These are phyloP conservation scores for Phalaenopsis equestris DNA, from an alignment of 106 monocot species.

Conservation along the genomic window DNA sequence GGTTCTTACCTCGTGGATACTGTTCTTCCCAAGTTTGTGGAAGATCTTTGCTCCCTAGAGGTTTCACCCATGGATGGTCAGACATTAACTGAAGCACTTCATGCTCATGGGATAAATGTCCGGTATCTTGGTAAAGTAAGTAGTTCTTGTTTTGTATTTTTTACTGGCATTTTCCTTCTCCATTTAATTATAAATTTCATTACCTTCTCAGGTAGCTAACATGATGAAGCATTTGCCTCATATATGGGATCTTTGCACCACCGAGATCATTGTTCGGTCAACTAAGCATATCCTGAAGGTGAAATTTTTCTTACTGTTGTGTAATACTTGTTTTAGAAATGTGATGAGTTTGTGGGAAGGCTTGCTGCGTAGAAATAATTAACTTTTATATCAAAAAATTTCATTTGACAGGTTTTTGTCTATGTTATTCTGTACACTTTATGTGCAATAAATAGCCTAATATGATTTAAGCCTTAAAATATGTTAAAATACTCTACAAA, in stretches of 20 bases:
- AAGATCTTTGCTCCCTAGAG: conserved; percentile 86
- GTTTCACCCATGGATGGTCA: conserved; percentile 99
- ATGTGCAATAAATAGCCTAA: not conserved
- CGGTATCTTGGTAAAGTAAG: conserved; percentile 92
- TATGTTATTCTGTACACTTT: not conserved
- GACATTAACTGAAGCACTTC: conserved; percentile 83
- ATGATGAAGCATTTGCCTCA: conserved; percentile 78
- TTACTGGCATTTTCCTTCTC: not conserved
- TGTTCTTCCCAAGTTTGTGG: conserved; percentile 81
- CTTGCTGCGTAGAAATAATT: not conserved
- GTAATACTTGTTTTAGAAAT: not conserved
- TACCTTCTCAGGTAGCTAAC: conserved; percentile 52
- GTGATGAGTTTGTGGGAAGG: not conserved
- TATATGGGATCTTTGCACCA: conserved; percentile 64
- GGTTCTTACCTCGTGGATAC: conserved; percentile 68
- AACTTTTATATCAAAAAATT: not conserved
- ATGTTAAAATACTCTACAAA: no score
- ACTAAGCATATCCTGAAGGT: conserved; percentile 91
- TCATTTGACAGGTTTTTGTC: not conserved
- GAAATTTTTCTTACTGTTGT: not conserved
- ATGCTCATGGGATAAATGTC: conserved; percentile 89
- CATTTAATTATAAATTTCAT: conserved; percentile 2
- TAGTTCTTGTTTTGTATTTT: not conserved
- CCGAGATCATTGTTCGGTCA: conserved; percentile 79
- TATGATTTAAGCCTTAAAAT: not conserved